Evolutionary conservation across 225 moss, liverwort and hornwort species (phyloP), one percentile per base, ranked within the genome.

Genomic region (Polytrichum formosum): DNA sequence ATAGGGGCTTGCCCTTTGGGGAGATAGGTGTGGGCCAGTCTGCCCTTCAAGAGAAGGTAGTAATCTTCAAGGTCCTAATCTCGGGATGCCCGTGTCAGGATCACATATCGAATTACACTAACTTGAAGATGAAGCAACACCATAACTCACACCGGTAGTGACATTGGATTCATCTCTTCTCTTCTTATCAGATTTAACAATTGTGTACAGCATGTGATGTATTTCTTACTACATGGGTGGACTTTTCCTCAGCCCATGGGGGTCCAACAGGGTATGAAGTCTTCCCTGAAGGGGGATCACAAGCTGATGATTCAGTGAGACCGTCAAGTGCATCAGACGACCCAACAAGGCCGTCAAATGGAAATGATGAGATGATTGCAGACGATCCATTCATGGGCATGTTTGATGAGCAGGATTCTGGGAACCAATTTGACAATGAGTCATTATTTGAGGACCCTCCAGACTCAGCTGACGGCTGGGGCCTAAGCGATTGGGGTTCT

Each of bases 231-330:
- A 63, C 62, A 63, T 63, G 62, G 62, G 4, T 54, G 5, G 16
- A 46, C 19, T 64, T 64, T 63, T 71, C 18, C 27, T 27, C 27
- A 6, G 54, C 9, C 71, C 20, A 67, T 73, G 85, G 63, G 65
- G 69, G 53, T 21, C 80, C 80, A 63, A 81, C 81, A 78, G 81
- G 81, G 25, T 73, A 85, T 37, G 85, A 85, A 71, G 85, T 85
- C 56, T 85, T 85, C 73, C 85, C 81, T 59, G 65, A 63, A 8
- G 71, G 72, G 72, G 68, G 72, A 65, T 63, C 29, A 19, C 81
- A 71, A 63, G 28, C 65, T 76, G 69, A 69, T 46, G 16, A 46
- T 46, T 46, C 16, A 46, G 13, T 46, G 16, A 46, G 46, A 46
- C 13, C 10, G 16, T 46, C 46, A 31, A 79, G 26, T 35, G 54